These are phyloP conservation scores for Penicillium decumbens DNA, from an alignment of 2,329 filamentous ascomycete species.

Conservation along the genomic window DNA sequence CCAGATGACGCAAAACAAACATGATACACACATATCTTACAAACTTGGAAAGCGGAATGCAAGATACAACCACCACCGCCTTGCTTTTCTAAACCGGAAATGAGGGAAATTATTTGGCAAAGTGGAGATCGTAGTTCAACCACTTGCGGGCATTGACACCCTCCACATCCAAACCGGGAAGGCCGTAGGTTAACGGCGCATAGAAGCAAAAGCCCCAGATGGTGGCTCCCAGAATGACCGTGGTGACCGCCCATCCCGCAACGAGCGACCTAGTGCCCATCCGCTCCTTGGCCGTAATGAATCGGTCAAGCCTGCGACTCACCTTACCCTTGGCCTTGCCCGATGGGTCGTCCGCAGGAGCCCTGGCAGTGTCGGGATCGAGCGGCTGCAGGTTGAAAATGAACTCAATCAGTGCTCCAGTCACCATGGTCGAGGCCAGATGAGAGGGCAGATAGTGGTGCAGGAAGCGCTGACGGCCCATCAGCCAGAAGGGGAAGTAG, in stretches of 20 bases:
- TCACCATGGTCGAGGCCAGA: constrained; percentile 81
- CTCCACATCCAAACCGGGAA: constrained; percentile 75
- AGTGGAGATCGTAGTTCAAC: constrained; percentile 96
- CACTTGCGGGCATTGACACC: constrained; percentile 83
- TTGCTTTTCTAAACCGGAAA: neutral
- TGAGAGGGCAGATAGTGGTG: constrained; percentile 97
- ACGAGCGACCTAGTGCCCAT: constrained; percentile 73
- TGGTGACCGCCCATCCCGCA: constrained; percentile 71
- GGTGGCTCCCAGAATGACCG: constrained; percentile 63
- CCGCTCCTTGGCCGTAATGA: constrained; percentile 74
- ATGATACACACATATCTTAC: constrained; percentile 12
- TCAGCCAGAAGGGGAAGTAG: constrained; percentile 95
- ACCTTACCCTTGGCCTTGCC: constrained; percentile 37
- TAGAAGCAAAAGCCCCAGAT: constrained; percentile 87
- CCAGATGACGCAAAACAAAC: constrained; percentile 11
- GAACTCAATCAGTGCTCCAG: constrained; percentile 88
- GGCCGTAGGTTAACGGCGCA: constrained; percentile 90
- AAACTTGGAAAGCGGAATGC: neutral
- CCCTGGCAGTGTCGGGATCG: constrained; percentile 41
- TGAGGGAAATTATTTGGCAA: constrained; percentile 70
- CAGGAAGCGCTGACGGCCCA: constrained; percentile 96
- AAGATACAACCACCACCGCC: neutral
- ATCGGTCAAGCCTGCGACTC: constrained; percentile 45
- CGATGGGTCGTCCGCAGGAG: constrained; percentile 42
- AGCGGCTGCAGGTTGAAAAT: constrained; percentile 85